Conservation (phyloP, 2,329 filamentous ascomycete species). For the Epichloe typhina region DNA sequence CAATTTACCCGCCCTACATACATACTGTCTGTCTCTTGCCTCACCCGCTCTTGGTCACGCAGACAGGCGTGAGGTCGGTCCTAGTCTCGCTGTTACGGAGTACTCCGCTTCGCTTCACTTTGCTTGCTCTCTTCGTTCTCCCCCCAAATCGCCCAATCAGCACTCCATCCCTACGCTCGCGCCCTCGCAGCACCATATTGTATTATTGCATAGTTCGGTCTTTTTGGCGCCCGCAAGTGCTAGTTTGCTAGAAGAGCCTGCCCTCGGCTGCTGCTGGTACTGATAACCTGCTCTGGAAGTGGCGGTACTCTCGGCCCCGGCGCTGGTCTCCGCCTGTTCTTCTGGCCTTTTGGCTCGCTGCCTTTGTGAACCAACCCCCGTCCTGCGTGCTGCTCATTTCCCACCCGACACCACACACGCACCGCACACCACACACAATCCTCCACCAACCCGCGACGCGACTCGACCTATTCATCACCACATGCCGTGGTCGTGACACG, state of each 20-base stretch:
- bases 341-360: background rate
- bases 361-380: constrained; percentile 1
- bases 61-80: background rate
- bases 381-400: constrained; percentile 14
- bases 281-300: background rate
- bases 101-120: background rate
- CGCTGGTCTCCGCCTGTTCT: constrained; percentile 2
- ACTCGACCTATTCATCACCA: constrained; percentile 25
- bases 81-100: background rate
- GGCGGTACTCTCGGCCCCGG: background rate
- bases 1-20: background rate
- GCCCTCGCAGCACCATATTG: background rate
- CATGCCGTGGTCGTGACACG: constrained; percentile 31
- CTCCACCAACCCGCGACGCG: constrained; percentile 30
- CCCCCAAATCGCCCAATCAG: constrained; percentile 3
- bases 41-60: background rate
- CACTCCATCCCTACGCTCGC: background rate
- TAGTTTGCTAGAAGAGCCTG: background rate
- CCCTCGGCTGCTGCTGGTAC: background rate
- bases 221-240: background rate
- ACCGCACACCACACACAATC: constrained; percentile 14
- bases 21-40: background rate
- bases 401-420: constrained; percentile 17
- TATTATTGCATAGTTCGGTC: background rate
- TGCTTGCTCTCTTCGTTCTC: background rate